Conservation (phyloP, 768 basidiomycete species). For the Cyclocybe cylindracea region DNA sequence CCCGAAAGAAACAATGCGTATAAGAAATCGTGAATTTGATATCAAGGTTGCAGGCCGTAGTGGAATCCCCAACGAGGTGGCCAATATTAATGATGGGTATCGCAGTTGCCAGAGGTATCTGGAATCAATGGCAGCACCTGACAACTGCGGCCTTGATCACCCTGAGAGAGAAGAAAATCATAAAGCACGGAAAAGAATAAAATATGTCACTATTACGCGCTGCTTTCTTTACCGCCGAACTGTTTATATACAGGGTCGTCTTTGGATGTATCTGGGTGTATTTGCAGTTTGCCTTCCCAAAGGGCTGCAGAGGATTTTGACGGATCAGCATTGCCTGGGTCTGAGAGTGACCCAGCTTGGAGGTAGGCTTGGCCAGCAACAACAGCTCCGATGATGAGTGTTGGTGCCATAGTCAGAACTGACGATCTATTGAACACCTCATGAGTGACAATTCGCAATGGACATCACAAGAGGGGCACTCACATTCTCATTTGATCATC, state of each 20-base stretch:
- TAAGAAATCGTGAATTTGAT: background rate
- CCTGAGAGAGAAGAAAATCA: background rate
- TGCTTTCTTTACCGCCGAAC: constrained; percentile 26
- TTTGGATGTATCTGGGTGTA: constrained; percentile 81
- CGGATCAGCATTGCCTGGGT: constrained; percentile 77
- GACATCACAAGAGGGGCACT: constrained; percentile 9
- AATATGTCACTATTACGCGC: constrained; percentile 14
- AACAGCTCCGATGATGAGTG: constrained; percentile 46
- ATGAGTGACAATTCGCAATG: constrained; percentile 3
- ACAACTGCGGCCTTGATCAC: background rate
- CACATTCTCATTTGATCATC: constrained; percentile 52
- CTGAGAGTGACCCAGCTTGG: constrained; percentile 57
- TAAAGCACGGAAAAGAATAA: background rate
- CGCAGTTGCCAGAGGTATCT: background rate
- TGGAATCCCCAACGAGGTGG: too few species aligned
- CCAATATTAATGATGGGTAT: background rate
- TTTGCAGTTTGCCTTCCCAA: constrained; percentile 82
- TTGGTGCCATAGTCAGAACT: constrained; percentile 53
- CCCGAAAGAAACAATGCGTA: too few species aligned
- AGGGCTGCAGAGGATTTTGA: constrained; percentile 80
- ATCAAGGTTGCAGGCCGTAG: background rate
- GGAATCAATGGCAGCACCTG: background rate
- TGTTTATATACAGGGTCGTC: constrained; percentile 55
- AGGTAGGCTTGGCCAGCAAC: constrained; percentile 72
- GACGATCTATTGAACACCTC: constrained; percentile 24